phyloP scores from a whole-genome alignment of 441 rosid genomes.

The Pelargonium fulgidum region DNA sequence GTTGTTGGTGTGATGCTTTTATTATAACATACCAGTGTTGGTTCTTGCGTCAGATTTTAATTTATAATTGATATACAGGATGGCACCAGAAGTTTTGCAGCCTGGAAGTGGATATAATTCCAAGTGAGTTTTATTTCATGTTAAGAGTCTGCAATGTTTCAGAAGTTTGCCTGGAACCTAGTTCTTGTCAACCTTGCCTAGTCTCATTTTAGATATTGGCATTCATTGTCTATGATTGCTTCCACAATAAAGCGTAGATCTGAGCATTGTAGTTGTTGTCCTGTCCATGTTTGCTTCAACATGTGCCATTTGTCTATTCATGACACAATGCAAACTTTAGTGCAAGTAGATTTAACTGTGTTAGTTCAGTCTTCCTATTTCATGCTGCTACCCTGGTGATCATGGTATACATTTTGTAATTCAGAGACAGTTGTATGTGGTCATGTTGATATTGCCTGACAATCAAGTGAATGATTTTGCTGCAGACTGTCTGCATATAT shows the following conservation, averaged over 20 bases:
- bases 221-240: not conserved
- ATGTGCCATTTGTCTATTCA: not conserved
- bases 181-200: not conserved
- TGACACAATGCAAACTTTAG: not conserved
- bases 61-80: constrained; percentile 50
- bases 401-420: not conserved
- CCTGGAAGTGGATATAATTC: constrained; percentile 97
- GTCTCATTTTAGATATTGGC: not conserved
- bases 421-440: not conserved
- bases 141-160: constrained; percentile 8
- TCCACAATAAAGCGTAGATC: not conserved
- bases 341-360: not conserved
- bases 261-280: not conserved
- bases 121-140: constrained; percentile 51
- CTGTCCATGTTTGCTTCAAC: not conserved
- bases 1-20: not conserved
- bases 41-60: constrained; percentile 5
- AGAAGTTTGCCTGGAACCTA: not conserved
- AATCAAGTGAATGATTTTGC: not conserved
- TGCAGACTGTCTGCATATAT: not conserved
- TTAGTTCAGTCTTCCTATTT: not conserved
- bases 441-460: not conserved
- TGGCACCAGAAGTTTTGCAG: constrained; percentile 99
- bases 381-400: not conserved
- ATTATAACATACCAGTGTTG: not conserved